Evolutionary conservation across 2,329 filamentous ascomycete genomes (phyloP), one percentile per base, ranked within the genome.

Genomic region (Aspergillus ruber): DNA sequence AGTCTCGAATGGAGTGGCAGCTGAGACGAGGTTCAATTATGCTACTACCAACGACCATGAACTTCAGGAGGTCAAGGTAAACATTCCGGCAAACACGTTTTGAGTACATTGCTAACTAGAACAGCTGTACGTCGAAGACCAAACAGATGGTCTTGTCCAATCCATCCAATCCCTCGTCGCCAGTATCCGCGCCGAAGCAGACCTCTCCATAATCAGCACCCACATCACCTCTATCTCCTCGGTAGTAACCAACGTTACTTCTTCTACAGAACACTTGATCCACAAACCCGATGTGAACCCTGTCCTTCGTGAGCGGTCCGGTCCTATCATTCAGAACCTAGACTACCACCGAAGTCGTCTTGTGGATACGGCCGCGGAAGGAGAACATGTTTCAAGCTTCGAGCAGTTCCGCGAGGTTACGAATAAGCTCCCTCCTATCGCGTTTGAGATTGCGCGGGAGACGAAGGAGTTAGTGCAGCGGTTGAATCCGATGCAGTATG

Each of bases 371-470:
- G 78, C 79, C 48, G 71, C 80, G 32, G 80, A 79, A 32, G 84
- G 83, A 21, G 73, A 79, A 54, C 76, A 80, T 7, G 77, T 85
- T 21, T 78, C 75, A 6, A 75, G 76, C 42, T 69, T 74, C 13
- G 73, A 74, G 36, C 71, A 79, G 42, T 54, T 68, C 17, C 70
- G 68, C 6, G 74, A 75, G 60, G 84, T 85, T 74, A 84, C 79
- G 46, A 83, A 85, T 64, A 83, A 81, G 23, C 71, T 95, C 44
- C 88, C 88, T 9, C 88, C 88, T 2, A 83, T 93, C 56, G 88
- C 88, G n/a, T 94, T 94, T 67, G 86, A 89, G 68, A 85, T 91
- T 62, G 88, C 86, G 6, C 78, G 86, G 50, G 86, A 90, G 68
- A 86, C 85, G 44, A 93, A 91, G 73, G 88, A 87, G 63, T 71